phyloP scores from a whole-genome alignment of 2,329 filamentous ascomycete species.

The Calonectria crousiana region DNA sequence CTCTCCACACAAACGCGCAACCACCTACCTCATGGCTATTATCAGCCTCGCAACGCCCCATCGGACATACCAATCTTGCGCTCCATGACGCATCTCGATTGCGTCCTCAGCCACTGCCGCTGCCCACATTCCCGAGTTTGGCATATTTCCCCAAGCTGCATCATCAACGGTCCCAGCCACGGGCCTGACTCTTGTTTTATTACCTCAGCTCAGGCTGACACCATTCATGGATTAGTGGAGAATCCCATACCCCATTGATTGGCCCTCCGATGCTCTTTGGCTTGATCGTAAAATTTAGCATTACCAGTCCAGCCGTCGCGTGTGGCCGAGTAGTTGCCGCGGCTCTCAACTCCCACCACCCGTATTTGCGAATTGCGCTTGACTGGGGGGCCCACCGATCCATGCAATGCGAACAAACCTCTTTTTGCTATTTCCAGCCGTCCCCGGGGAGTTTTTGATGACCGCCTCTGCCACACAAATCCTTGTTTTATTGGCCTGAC shows the following conservation, averaged over 20 bases:
- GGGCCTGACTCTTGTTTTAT: not conserved
- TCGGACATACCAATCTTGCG: constrained; percentile 2
- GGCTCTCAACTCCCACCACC: not conserved
- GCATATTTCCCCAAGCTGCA: not conserved
- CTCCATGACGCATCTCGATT: constrained; percentile 3
- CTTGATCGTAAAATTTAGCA: not conserved
- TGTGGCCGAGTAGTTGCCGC: not conserved
- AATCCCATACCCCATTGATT: not conserved
- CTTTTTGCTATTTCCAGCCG: constrained; percentile 6
- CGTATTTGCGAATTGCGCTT: constrained; percentile 19
- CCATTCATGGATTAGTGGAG: not conserved
- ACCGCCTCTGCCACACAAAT: not conserved
- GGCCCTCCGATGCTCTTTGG: not conserved
- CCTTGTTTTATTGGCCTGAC: constrained; percentile 2
- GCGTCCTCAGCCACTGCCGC: constrained; percentile 3
- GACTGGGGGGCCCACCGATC: not conserved
- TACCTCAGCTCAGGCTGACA: not conserved
- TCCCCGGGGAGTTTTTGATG: constrained; percentile 4
- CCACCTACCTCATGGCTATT: not conserved
- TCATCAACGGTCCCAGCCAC: not conserved
- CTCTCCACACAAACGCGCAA: constrained; percentile 7
- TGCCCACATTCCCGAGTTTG: not conserved
- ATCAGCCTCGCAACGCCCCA: constrained; percentile 14
- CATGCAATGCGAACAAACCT: not conserved
- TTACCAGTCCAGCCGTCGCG: not conserved